Conservation (phyloP, 192 early-diverging fungal genomes). For the Rhizoclosmatium sp. region DNA sequence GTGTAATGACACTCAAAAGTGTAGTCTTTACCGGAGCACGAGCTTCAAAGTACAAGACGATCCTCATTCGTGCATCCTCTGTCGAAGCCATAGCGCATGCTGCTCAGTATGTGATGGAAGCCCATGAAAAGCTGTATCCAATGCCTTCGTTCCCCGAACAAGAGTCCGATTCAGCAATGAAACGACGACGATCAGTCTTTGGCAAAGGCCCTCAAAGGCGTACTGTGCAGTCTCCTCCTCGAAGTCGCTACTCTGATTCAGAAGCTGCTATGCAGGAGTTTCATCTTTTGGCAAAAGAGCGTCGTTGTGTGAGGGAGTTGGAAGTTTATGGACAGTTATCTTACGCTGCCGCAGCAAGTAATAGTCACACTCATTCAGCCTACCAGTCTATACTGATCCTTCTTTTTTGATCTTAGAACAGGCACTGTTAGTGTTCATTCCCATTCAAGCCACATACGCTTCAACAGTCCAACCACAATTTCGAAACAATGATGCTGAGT, state of each 20-base stretch:
- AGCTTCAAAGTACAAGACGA: neutral
- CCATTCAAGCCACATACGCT: neutral
- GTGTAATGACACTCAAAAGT: neutral
- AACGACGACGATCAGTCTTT: no score
- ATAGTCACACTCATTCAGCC: neutral
- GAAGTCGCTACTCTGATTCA: no score
- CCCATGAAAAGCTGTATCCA: neutral
- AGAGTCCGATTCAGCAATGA: neutral
- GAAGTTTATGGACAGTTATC: slow-evolving; percentile 24
- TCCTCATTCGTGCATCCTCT: neutral
- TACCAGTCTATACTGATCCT: neutral
- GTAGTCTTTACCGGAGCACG: neutral
- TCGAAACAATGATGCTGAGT: neutral
- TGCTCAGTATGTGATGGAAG: neutral
- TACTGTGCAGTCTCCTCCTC: no score
- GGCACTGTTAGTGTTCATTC: slow-evolving; percentile 18
- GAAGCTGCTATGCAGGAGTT: no score
- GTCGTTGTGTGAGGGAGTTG: neutral
- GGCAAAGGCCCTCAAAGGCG: no score
- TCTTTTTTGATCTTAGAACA: neutral
- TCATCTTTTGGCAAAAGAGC: no score
- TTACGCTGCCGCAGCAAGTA: slow-evolving; percentile 17
- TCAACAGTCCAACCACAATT: neutral
- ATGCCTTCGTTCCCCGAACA: neutral
- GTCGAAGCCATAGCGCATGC: neutral